These are phyloP conservation scores for Phytopythium ostracodes DNA, from an alignment of 352 stramenopile genomes.

Conservation along the genomic window DNA sequence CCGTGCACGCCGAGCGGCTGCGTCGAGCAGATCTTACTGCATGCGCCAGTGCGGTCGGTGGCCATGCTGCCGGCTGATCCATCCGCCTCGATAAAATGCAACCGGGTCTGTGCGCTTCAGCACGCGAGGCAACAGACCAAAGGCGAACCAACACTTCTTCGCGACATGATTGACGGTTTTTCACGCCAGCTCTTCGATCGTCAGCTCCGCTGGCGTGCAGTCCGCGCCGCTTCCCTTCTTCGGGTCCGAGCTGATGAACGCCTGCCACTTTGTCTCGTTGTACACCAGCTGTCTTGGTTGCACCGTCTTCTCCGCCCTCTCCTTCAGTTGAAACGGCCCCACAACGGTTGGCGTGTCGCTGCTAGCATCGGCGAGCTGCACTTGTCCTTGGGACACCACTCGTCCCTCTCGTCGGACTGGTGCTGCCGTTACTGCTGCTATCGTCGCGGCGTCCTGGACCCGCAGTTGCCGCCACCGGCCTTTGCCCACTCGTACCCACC, in stretches of 20 bases:
- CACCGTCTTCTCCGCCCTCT: background rate
- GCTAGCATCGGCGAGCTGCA: background rate
- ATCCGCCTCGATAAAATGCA: background rate
- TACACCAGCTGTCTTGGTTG: background rate
- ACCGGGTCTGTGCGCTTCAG: background rate
- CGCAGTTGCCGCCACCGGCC: conserved; percentile 1
- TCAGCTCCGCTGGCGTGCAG: conserved; percentile 13
- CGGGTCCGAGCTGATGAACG: background rate
- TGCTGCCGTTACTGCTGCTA: conserved; percentile 2
- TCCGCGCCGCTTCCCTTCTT: background rate
- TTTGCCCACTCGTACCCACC: conserved; percentile 6
- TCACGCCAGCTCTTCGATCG: conserved; percentile 30
- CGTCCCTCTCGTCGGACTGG: background rate
- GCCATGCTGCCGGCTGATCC: background rate
- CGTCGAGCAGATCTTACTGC: background rate
- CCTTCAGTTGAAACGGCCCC: background rate
- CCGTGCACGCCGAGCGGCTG: background rate
- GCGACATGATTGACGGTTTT: background rate
- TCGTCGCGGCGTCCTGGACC: background rate
- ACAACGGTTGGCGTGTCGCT: background rate
- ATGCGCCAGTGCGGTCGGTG: background rate
- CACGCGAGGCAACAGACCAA: background rate
- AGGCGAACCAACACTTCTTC: background rate
- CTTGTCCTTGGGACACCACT: background rate
- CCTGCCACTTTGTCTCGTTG: background rate